These are phyloP conservation scores for Gaeumannomyces sp. DNA, from an alignment of 2,329 filamentous ascomycete species.

Conservation along the genomic window DNA sequence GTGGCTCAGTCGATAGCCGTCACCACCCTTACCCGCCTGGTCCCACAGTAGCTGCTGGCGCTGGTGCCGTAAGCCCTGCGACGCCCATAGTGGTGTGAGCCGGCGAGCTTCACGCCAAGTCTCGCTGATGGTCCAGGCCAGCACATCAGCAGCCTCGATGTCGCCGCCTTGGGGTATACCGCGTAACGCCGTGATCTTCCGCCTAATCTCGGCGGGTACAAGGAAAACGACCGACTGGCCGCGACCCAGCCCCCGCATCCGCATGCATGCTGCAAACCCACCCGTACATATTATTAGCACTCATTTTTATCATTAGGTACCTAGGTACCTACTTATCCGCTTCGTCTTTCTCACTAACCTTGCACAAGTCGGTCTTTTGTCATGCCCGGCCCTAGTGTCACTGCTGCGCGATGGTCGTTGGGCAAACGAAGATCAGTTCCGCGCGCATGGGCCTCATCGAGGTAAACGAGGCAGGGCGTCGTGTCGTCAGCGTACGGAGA, in stretches of 20 bases:
- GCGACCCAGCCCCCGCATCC: slow-evolving; percentile 62
- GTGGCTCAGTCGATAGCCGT: too few relatives aligned
- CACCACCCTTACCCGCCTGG: too few relatives aligned
- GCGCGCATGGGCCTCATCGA: slow-evolving; percentile 65
- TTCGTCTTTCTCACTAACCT: too few relatives aligned
- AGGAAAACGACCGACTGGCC: slow-evolving; percentile 61
- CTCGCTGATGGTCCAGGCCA: slow-evolving; percentile 54
- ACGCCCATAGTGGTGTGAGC: slow-evolving; percentile 21
- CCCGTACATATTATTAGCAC: slow-evolving; percentile 25
- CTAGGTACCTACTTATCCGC: too few relatives aligned
- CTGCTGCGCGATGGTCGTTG: slow-evolving; percentile 50
- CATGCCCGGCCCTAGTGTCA: slow-evolving; percentile 58
- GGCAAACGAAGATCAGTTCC: slow-evolving; percentile 64
- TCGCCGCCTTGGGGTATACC: not conserved
- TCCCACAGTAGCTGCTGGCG: too few relatives aligned
- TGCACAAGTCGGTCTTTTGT: slow-evolving; percentile 66
- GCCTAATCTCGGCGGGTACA: slow-evolving; percentile 48
- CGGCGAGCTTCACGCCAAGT: slow-evolving; percentile 46
- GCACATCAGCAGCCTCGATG: slow-evolving; percentile 47
- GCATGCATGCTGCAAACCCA: slow-evolving; percentile 56
- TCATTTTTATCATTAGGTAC: too few relatives aligned
- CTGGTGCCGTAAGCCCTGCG: too few relatives aligned
- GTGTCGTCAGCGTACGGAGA: slow-evolving; percentile 54
- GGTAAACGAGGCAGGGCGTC: slow-evolving; percentile 56
- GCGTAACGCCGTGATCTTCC: too few relatives aligned